These are phyloP conservation scores for Fusarium pseudograminearum DNA, from an alignment of 2,329 filamentous ascomycete species.

Conservation along the genomic window DNA sequence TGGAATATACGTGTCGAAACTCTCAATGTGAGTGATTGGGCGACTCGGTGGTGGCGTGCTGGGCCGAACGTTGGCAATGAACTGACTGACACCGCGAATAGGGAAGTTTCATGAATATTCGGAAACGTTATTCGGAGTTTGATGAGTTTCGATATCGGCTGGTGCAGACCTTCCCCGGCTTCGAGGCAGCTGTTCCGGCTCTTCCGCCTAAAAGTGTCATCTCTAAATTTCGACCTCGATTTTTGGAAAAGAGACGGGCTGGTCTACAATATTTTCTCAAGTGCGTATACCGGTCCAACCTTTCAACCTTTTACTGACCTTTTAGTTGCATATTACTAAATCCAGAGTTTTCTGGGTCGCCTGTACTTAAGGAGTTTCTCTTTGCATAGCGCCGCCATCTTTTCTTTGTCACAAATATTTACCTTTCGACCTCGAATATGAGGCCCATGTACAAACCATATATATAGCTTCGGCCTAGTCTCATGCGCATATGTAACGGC, in stretches of 20 bases:
- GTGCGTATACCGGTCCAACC: conserved; percentile 62
- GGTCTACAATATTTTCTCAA: conserved; percentile 94
- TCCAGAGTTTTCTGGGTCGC: conserved; percentile 92
- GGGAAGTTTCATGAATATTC: conserved; percentile 71
- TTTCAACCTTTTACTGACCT: conserved; percentile 26
- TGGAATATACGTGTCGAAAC: conserved; percentile 94
- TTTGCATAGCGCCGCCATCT: conserved; percentile 66
- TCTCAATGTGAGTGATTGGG: conserved; percentile 69
- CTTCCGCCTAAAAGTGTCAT: conserved; percentile 93
- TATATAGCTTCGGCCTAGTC: conserved; percentile 33
- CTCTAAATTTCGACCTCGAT: conserved; percentile 84
- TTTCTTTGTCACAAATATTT: conserved; percentile 43
- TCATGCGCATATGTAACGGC: conserved; percentile 30
- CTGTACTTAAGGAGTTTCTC: conserved; percentile 90
- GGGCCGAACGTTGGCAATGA: background rate
- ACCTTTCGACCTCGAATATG: conserved; percentile 21
- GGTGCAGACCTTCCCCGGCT: conserved; percentile 83
- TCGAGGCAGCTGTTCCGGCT: conserved; percentile 85
- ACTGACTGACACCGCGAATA: conserved; percentile 49
- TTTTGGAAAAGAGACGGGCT: conserved; percentile 84
- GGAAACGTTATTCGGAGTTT: conserved; percentile 92
- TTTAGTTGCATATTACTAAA: conserved; percentile 88
- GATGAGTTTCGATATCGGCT: conserved; percentile 82
- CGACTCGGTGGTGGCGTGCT: conserved; percentile 14
- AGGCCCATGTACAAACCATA: conserved; percentile 43